Evolutionary conservation across 2,329 filamentous ascomycete genomes (phyloP), one percentile per base, ranked within the genome.

Genomic region (Parafenestella ontariensis): DNA sequence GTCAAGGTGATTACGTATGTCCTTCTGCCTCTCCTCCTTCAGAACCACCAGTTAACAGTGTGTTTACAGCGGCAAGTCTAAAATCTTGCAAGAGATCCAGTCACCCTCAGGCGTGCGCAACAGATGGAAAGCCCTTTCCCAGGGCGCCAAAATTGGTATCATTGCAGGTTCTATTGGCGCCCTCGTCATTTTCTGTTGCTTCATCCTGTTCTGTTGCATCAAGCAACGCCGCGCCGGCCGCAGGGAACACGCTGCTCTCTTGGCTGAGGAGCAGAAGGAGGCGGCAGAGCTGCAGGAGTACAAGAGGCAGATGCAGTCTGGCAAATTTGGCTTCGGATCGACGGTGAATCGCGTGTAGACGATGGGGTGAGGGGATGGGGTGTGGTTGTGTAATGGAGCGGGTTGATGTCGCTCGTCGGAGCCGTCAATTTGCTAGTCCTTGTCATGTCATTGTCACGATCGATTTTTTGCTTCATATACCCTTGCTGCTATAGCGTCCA

Each of bases 1-100:
- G 83, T 84, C 71, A 77, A 82, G 66, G 68, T 78, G 29, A 69
- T 77, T 55, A 68, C 71, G 77, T 78, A 75, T 50, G 77, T 71
- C 24, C 1, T 15, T 17, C 28, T 34, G 18, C 11, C 13, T 6
- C 10, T n/a, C 40, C 41, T 39, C 20, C 23, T 3, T 15, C 5
- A 53, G 45, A 40, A 13, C 28, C 31, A 5, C 31, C 15, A 3
- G n/a, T 64, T 67, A 58, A 66, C 56, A 23, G 34, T 21, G 15
- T 10, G 13, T 3, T 40, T 21, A 33, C 39, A 73, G 69, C 26
- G 74, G 75, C 23, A 73, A 73, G 47, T 77, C 76, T 4, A 61
- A 71, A 11, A 65, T 72, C 15, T 61, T 76, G 28, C 33, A 74
- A 23, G 69, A 75, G 45, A 72, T 76, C 44, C 52, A 71, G 39